Evolutionary conservation across 2,329 filamentous ascomycete genomes (phyloP), one percentile per base, ranked within the genome.

Genomic region (Chaetomiaceae sp.): DNA sequence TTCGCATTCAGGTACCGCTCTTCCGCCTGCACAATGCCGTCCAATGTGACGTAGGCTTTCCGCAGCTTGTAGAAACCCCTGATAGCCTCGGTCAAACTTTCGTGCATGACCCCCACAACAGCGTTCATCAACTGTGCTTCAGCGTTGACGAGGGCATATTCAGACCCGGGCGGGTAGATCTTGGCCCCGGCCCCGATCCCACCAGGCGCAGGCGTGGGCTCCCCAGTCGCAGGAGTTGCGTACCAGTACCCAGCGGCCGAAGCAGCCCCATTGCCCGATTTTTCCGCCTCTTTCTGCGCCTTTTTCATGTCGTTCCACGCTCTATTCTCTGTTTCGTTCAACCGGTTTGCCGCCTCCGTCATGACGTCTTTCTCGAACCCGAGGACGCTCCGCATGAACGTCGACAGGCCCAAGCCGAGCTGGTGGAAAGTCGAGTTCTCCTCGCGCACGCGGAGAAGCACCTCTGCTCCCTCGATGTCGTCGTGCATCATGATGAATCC

Each of bases 331-430:
- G 89, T 89, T 39, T 86, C 82, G 44, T 77, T 77, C 21, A 99
- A 76, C 43, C 82, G 78, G 21, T 82, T 77, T 13, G 82, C 81
- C 19, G 93, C 89, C 72, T 95, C 83, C 50, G 82, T 82, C 86
- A 97, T 93, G 58, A 95, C 78, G 3, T 93, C 84, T 67, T 95
- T 91, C 69, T 97, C 93, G 62, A 96, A 93, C 2, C 91, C 91
- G 1, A 97, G 73, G 2, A 93, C 85, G 16, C 91, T 90, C 60
- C 84, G 79, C 68, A 97, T 84, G 66, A 97, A 97, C 39, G 82
- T 82, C 17, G 90, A 83, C 30, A 96, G 83, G 46, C 89, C 86
- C 58, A 85, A 76, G 25, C 90, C 91, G 30, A 97, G 77, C 72
- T 86, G 74, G 69, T 99, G 93, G 65, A 95, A 97, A n/a, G 88